phyloP scores from a whole-genome alignment of 208 protist species.

The Acanthamoeba sp. region DNA sequence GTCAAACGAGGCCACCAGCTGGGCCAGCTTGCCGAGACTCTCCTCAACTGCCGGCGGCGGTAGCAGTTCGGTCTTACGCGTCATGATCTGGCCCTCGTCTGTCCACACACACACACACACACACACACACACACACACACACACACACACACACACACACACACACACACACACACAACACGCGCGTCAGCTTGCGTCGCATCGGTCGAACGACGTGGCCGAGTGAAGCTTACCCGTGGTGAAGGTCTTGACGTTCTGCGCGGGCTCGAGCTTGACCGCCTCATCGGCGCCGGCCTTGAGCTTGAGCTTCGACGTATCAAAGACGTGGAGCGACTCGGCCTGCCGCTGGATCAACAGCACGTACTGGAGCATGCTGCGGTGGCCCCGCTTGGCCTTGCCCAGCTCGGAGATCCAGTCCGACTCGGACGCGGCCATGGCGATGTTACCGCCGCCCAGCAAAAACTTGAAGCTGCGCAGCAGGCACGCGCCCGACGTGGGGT shows the following conservation, averaged over 20 bases:
- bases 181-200: neutral
- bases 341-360: neutral
- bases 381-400: neutral
- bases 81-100: neutral
- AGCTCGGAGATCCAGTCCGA: neutral
- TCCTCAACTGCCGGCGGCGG: neutral
- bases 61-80: neutral
- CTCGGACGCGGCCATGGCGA: neutral
- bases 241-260: neutral
- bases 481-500: neutral
- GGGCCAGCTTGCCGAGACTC: neutral
- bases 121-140: neutral
- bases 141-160: too few species aligned
- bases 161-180: neutral
- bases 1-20: neutral
- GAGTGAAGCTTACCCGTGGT: neutral
- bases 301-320: neutral
- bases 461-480: neutral
- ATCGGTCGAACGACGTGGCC: too few species aligned
- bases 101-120: neutral
- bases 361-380: constrained; percentile 6
- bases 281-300: neutral
- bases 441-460: neutral
- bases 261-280: neutral
- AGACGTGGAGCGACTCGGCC: neutral